These are phyloP conservation scores for Senecio squalidus DNA, from an alignment of 140 eudicot genomes.

Conservation along the genomic window DNA sequence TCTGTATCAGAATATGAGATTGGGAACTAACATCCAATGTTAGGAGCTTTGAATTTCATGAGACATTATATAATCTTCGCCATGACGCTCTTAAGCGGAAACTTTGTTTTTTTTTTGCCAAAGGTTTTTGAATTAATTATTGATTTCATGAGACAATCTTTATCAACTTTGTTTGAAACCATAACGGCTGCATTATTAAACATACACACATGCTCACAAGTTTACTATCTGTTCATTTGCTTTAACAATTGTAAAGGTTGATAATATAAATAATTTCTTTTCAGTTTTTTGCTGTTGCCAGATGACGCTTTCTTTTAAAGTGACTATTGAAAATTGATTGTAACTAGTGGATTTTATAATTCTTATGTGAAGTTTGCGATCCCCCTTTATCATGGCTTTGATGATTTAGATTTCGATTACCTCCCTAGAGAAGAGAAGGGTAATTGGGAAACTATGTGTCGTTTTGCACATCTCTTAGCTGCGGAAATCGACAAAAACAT, in stretches of 20 bases:
- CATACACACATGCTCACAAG: not conserved
- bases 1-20: not conserved
- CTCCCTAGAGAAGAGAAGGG: not conserved
- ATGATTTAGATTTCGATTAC: not conserved
- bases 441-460: not conserved
- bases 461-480: not conserved
- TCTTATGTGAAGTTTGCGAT: not conserved
- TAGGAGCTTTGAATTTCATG: not conserved
- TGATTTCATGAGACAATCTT: too few relatives aligned
- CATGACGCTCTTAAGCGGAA: too few relatives aligned
- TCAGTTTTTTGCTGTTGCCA: not conserved
- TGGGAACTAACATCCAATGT: not conserved
- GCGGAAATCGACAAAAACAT: not conserved
- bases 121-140: not conserved
- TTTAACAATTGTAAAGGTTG: not conserved
- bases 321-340: not conserved
- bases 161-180: not conserved
- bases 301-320: not conserved
- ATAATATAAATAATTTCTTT: not conserved
- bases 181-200: too few relatives aligned
- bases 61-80: too few relatives aligned
- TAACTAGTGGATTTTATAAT: not conserved
- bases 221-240: not conserved
- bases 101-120: too few relatives aligned
- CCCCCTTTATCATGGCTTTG: too few relatives aligned